Base-by-base conservation (phyloP, 768 basidiomycete genomes). In the Panaeolus papilionaceus region DNA sequence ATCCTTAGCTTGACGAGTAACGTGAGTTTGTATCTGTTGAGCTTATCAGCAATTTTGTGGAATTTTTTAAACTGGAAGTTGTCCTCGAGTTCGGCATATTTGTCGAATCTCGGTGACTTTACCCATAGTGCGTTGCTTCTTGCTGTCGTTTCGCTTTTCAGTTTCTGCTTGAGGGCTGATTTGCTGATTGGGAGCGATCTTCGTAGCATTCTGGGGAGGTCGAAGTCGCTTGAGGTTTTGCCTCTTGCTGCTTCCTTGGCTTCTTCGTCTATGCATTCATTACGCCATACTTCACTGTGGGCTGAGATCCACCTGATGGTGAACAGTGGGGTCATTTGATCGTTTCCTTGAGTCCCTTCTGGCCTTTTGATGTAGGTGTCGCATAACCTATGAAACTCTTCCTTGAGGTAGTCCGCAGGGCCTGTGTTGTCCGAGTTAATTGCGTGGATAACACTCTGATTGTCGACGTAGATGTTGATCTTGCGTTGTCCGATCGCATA, bases 201-300 rank as follows among this genome's bases (percentile, higher is more conserved):
- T 33, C 28, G 2, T 33, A 33, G 28, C 2, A 33, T 2, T 33
- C 28, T 33, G 28, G 28, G 28, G 2, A 33, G 28, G 4, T 33
- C 28, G 28, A 9, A 45, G 6, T 2, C 47, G 20, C n/a, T n/a
- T 33, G 67, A 16, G 58, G 37, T 18, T 5, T 44, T 14, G n/a
- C 61, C 69, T 8, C 26, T 37, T 1, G 72, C 71, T 42, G 72
- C 73, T 6, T 63, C 54, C 58, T 75, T 77, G 1, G 77, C 78
- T 18, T 71, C 73, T 33, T 64, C 42, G 61, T 80, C 76, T 4
- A 70, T 77, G 61, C 28, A 16, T 62, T 77, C 74, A 39, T 80
- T 79, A 1, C 77, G 72, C 23, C n/a, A 23, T 5, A 79, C 70
- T 1, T 71, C 71, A 6, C 66, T 71, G 66, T 77, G 77, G 5